phyloP scores from a whole-genome alignment of 805 yeast species.

The Teunomyces pallodes region DNA sequence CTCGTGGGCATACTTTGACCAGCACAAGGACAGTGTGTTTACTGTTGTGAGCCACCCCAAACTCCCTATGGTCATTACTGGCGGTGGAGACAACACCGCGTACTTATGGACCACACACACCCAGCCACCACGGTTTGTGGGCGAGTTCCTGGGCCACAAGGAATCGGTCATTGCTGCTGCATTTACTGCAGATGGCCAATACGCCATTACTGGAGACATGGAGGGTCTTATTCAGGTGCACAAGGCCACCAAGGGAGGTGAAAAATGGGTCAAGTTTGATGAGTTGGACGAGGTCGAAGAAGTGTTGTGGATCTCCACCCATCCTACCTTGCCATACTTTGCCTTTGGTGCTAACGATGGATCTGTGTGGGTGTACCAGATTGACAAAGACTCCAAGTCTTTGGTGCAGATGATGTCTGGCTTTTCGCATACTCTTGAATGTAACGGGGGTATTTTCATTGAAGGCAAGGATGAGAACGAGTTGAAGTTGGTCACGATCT shows the following conservation, averaged over 20 bases:
- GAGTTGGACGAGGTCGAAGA: constrained; percentile 87
- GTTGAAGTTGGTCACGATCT: constrained; percentile 65
- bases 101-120: constrained; percentile 91
- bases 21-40: constrained; percentile 85
- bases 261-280: constrained; percentile 71
- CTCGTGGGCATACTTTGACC: constrained; percentile 85
- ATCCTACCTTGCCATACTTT: constrained; percentile 75
- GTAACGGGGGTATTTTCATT: constrained; percentile 77
- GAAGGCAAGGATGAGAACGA: constrained; percentile 50
- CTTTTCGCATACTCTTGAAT: constrained; percentile 75
- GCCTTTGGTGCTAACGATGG: constrained; percentile 95
- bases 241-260: constrained; percentile 71
- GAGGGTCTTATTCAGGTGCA: constrained; percentile 78
- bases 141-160: constrained; percentile 73
- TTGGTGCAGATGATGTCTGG: constrained; percentile 75
- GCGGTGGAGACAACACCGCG: constrained; percentile 92
- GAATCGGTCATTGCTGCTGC: constrained; percentile 87
- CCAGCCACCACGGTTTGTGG: constrained; percentile 77
- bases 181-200: constrained; percentile 80
- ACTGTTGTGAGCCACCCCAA: constrained; percentile 80
- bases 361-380: constrained; percentile 88
- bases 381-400: constrained; percentile 46
- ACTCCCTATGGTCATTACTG: constrained; percentile 82
- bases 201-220: constrained; percentile 90
- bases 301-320: constrained; percentile 76